A percentile compares a stretch with the other conserved stretches of the same genome.
phyloP scores from a whole-genome alignment of 148 eudicot species.

The Selenicereus undatus region DNA sequence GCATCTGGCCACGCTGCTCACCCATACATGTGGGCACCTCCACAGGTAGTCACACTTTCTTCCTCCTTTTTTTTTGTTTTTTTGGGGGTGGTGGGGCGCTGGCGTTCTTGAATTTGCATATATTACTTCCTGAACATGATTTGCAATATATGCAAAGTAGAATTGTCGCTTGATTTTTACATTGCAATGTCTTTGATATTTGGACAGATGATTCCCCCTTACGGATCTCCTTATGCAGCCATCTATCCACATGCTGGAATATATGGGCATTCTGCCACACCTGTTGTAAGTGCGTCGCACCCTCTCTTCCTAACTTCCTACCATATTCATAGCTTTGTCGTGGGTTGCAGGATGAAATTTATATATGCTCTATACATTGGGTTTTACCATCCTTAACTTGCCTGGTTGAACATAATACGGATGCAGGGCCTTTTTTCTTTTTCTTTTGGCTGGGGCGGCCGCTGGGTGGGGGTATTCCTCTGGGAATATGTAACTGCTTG shows the following conservation, averaged over 20 bases:
- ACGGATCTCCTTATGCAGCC: slow-evolving; percentile 56
- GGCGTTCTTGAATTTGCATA: not conserved
- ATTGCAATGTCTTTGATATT: slow-evolving; percentile 13
- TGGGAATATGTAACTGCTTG: not conserved
- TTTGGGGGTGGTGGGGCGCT: too few relatives aligned
- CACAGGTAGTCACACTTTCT: slow-evolving; percentile 33
- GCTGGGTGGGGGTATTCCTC: not conserved
- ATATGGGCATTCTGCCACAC: slow-evolving; percentile 49
- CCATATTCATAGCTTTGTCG: not conserved
- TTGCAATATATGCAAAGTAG: not conserved
- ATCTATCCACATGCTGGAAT: slow-evolving; percentile 56
- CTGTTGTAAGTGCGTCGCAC: slow-evolving; percentile 37
- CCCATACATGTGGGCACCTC: slow-evolving; percentile 48
- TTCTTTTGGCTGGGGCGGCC: not conserved
- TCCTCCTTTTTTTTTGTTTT: too few relatives aligned
- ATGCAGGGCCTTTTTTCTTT: not conserved
- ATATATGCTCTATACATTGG: too few relatives aligned
- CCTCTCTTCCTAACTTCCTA: not conserved
- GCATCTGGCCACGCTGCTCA: slow-evolving; percentile 43
- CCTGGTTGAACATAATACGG: too few relatives aligned
- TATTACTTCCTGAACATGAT: not conserved
- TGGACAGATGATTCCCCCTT: slow-evolving; percentile 50
- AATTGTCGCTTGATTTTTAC: not conserved
- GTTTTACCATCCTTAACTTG: too few relatives aligned
- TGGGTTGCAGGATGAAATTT: too few relatives aligned